Percentiles rank a stretch among this genome's conserved stretches.
These are phyloP conservation scores for Limnanthes douglasii DNA, from an alignment of 345 rosid species.

Conservation along the genomic window DNA sequence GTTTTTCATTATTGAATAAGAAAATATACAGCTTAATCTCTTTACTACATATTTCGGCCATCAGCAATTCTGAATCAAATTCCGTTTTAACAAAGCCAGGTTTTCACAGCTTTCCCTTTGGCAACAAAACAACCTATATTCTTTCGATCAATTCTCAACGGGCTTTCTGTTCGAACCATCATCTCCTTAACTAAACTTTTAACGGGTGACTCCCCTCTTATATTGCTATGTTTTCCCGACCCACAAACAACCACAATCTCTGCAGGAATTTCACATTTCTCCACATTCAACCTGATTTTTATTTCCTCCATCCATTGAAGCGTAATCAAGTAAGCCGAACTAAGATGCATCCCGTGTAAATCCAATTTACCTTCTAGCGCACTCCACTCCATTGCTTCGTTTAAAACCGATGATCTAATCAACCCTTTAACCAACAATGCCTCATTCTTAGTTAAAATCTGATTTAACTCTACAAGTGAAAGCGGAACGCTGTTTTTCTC, in stretches of 20 bases:
- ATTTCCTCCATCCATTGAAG: conserved; percentile 64
- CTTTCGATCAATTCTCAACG: conserved; percentile 57
- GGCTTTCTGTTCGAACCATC: conserved; percentile 34
- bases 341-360: conserved; percentile 73
- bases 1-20: no score
- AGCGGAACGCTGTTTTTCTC: conserved; percentile 19
- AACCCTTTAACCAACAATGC: conserved; percentile 30
- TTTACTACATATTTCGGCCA: no score
- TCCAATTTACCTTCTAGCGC: conserved; percentile 49
- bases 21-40: no score
- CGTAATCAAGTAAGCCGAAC: conserved; percentile 55
- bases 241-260: conserved; percentile 63
- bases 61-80: no score
- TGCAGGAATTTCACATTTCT: conserved; percentile 23
- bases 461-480: conserved; percentile 28
- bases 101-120: conserved; percentile 41
- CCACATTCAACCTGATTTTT: conserved; percentile 21
- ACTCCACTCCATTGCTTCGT: conserved; percentile 37
- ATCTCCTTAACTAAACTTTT: conserved; percentile 41
- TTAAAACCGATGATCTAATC: conserved; percentile 32
- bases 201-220: conserved; percentile 66
- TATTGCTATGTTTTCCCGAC: conserved; percentile 50
- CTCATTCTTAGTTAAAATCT: conserved; percentile 32
- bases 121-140: conserved; percentile 60
- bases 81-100: conserved; percentile 37